These are phyloP conservation scores for Boechera stricta DNA, from an alignment of 345 rosid genomes.

Conservation along the genomic window DNA sequence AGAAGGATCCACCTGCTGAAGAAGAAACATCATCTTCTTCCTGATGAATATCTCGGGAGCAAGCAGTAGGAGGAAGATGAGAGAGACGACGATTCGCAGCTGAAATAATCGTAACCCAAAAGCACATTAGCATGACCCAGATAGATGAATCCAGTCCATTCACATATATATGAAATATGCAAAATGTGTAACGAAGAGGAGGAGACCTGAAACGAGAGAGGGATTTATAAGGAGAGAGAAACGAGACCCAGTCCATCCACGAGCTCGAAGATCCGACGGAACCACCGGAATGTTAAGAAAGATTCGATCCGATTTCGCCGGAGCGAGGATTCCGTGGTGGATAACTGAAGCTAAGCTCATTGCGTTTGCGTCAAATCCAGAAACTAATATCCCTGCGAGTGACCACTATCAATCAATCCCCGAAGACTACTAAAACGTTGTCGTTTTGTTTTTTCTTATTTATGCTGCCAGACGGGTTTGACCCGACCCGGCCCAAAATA, in stretches of 20 bases:
- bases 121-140: constrained; percentile 20
- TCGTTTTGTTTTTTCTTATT: constrained; percentile 10
- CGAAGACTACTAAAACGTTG: constrained; percentile 5
- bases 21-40: constrained; percentile 62
- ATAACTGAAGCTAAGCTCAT: constrained; percentile 75
- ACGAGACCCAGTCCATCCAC: constrained; percentile 47
- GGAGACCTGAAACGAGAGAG: constrained; percentile 47
- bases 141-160: constrained; percentile 12
- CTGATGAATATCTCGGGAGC: constrained; percentile 59
- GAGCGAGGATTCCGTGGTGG: constrained; percentile 55
- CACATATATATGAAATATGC: not conserved
- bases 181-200: not conserved
- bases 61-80: constrained; percentile 44
- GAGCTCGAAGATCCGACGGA: constrained; percentile 45
- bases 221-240: constrained; percentile 44
- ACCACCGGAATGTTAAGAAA: constrained; percentile 45
- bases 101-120: constrained; percentile 42
- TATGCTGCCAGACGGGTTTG: not conserved
- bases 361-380: constrained; percentile 23
- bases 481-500: constrained; percentile 5
- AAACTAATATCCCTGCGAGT: constrained; percentile 12
- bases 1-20: constrained; percentile 54
- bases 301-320: constrained; percentile 52
- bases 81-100: constrained; percentile 44
- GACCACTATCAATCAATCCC: constrained; percentile 31